phyloP scores from a whole-genome alignment of 345 rosid genomes.

The Pelargonium nanum region DNA sequence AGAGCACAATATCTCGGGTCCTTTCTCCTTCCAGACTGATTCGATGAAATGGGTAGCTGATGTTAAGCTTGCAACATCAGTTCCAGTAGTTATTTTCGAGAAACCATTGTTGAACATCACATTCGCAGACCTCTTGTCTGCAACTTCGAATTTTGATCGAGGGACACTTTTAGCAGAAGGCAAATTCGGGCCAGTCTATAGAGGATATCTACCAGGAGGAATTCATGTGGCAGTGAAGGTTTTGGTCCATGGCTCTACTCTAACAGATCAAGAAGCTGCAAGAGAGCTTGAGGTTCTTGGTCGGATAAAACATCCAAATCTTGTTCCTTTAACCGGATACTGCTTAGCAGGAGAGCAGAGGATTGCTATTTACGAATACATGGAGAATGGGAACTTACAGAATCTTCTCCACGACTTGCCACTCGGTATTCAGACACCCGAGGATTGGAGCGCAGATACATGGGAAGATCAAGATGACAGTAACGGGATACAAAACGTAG shows the following conservation, averaged over 20 bases:
- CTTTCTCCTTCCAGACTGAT: conserved; percentile 85
- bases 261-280: conserved; percentile 83
- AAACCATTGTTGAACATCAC: conserved; percentile 79
- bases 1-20: conserved; percentile 67
- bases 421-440: conserved; percentile 62
- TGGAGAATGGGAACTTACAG: conserved; percentile 96
- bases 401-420: conserved; percentile 81
- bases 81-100: conserved; percentile 73
- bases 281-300: conserved; percentile 86
- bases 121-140: conserved; percentile 77
- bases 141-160: conserved; percentile 75
- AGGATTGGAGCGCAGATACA: conserved; percentile 81
- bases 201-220: conserved; percentile 89
- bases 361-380: conserved; percentile 87
- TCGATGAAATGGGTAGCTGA: conserved; percentile 92
- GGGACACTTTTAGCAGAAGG: conserved; percentile 89
- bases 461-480: conserved; percentile 66
- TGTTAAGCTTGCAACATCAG: conserved; percentile 73
- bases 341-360: conserved; percentile 93
- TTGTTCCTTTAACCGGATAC: conserved; percentile 81
- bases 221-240: conserved; percentile 92
- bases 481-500: conserved; percentile 52
- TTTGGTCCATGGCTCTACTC: conserved; percentile 77
- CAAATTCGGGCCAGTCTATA: conserved; percentile 83
- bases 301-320: conserved; percentile 76